Conservation (phyloP, 768 basidiomycete genomes). For the Pilatotrama ljubarskyi region DNA sequence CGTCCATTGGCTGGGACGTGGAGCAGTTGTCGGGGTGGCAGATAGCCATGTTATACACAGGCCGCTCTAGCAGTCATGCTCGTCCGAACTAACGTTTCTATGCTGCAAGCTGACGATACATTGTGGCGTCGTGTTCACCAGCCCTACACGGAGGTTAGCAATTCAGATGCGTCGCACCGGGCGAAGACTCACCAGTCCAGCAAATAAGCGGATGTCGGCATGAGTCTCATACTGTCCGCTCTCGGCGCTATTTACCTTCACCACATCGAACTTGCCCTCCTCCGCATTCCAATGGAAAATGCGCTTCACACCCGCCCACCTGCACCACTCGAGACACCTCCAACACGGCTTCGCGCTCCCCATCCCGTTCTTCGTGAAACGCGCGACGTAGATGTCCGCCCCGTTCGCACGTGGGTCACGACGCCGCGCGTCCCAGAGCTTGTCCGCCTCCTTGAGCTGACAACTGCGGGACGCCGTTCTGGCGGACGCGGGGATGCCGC, state of each 20-base stretch:
- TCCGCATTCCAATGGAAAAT: constrained; percentile 53
- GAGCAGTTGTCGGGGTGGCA: constrained; percentile 30
- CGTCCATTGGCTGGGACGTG: constrained; percentile 19
- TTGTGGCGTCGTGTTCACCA: constrained; percentile 12
- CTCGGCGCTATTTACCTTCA: constrained; percentile 46
- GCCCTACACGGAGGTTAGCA: constrained; percentile 14
- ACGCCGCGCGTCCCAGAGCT: constrained; percentile 37
- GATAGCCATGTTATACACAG: too few species aligned
- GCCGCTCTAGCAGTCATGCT: background rate
- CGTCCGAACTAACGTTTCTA: too few species aligned
- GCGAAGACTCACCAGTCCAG: constrained; percentile 43
- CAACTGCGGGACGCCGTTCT: constrained; percentile 1
- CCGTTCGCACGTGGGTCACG: constrained; percentile 48
- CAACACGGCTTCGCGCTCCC: constrained; percentile 56
- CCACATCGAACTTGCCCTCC: constrained; percentile 38
- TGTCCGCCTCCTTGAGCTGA: constrained; percentile 20
- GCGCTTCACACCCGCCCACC: constrained; percentile 57
- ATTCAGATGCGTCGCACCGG: constrained; percentile 7
- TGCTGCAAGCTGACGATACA: background rate
- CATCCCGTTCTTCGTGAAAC: constrained; percentile 49
- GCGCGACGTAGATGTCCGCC: constrained; percentile 55
- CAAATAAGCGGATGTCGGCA: constrained; percentile 43
- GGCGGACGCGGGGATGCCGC: background rate
- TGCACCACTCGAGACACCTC: constrained; percentile 57
- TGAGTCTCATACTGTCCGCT: constrained; percentile 47